phyloP scores from a whole-genome alignment of 106 monocot genomes.

The Dioscorea dumetorum region DNA sequence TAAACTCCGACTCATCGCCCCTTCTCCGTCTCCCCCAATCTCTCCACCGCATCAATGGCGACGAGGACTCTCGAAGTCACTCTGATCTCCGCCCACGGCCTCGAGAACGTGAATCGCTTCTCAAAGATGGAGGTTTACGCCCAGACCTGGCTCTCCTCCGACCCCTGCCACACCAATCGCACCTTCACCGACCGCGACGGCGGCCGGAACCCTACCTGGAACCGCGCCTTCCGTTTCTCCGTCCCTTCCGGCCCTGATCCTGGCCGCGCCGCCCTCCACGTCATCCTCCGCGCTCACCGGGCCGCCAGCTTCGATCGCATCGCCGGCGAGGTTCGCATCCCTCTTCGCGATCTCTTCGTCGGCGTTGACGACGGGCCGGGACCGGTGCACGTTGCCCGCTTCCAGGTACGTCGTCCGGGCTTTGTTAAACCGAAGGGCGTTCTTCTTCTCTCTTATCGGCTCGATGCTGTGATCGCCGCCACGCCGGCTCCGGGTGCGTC shows the following conservation, averaged over 20 bases:
- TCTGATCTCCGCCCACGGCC: conserved; percentile 55
- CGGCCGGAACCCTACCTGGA: conserved; percentile 70
- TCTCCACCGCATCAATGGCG: neutral
- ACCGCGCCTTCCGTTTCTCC: conserved; percentile 39
- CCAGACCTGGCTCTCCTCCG: conserved; percentile 41
- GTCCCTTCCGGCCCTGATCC: conserved; percentile 25
- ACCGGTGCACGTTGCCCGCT: conserved; percentile 25
- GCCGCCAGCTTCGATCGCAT: conserved; percentile 56
- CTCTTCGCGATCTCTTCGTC: conserved; percentile 46
- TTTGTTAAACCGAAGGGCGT: conserved; percentile 57
- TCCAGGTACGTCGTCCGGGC: conserved; percentile 43
- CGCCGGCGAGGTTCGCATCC: conserved; percentile 73
- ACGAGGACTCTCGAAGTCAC: conserved; percentile 27
- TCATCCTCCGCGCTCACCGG: conserved; percentile 52
- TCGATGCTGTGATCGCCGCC: conserved; percentile 22
- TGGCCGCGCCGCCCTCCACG: conserved; percentile 17
- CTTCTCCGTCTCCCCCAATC: no score
- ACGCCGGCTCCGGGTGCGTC: neutral
- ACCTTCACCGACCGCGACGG: conserved; percentile 44
- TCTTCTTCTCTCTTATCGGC: conserved; percentile 73
- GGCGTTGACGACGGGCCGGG: conserved; percentile 5
- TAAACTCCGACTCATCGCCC: no score
- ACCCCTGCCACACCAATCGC: conserved; percentile 37
- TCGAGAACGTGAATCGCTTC: conserved; percentile 50
- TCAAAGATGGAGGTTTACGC: conserved; percentile 61